phyloP scores from a whole-genome alignment of 164 flowering plant genomes.

The Echeveria elegans region DNA sequence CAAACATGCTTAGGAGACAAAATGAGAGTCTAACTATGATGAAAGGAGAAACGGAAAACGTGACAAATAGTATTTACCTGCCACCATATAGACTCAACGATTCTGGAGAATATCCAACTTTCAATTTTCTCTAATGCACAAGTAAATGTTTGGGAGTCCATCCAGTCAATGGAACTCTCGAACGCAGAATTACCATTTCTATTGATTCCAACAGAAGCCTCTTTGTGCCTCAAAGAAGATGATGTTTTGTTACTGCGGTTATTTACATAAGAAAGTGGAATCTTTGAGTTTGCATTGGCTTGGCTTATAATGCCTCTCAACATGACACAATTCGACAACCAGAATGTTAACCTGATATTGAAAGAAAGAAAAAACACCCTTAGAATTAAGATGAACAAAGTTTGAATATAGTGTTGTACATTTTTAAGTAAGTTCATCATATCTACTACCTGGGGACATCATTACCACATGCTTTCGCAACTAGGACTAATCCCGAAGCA shows the following conservation, averaged over 20 bases:
- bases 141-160: constrained; percentile 43
- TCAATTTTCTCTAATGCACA: constrained; percentile 68
- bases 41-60: no score
- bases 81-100: constrained; percentile 94
- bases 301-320: constrained; percentile 65
- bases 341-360: constrained; percentile 64
- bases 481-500: constrained; percentile 76
- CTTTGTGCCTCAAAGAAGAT: no score
- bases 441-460: constrained; percentile 99
- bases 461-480: constrained; percentile 94
- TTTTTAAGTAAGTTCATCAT: no score
- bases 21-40: no score
- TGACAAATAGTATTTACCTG: no score
- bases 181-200: constrained; percentile 12
- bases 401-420: background rate
- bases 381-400: background rate
- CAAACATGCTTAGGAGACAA: no score
- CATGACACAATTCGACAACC: constrained; percentile 83
- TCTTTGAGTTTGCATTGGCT: constrained; percentile 18
- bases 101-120: constrained; percentile 83
- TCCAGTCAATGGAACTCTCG: constrained; percentile 36
- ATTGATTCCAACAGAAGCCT: constrained; percentile 15
- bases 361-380: background rate
- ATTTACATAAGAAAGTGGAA: constrained; percentile 21
- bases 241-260: constrained; percentile 16